Evolutionary conservation across 345 rosid genomes (phyloP).

Genomic region (Psidium guajava): DNA sequence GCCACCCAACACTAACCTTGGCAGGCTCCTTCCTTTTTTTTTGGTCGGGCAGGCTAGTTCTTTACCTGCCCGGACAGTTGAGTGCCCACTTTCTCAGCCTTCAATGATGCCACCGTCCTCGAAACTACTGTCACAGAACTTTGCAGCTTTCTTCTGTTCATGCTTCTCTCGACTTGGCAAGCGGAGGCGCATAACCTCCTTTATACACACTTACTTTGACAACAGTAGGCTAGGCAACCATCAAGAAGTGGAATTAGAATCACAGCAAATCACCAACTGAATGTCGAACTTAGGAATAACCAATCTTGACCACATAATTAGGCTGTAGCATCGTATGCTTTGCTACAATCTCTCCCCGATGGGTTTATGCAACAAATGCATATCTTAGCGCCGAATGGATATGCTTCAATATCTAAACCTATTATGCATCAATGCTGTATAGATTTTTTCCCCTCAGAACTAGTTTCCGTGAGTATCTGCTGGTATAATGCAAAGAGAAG

Average conservation of each 20-base stretch:
- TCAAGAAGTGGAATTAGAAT: not conserved
- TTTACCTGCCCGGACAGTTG: slow-evolving; percentile 19
- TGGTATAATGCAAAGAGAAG: not conserved
- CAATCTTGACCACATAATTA: not conserved
- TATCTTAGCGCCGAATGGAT: not conserved
- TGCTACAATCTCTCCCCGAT: not conserved
- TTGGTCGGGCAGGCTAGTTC: not conserved
- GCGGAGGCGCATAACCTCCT: not conserved
- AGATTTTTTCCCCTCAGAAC: not conserved
- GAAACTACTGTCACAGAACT: not conserved
- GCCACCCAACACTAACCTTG: slow-evolving; percentile 1
- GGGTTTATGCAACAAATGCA: not conserved
- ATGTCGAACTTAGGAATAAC: not conserved
- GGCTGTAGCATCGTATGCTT: not conserved
- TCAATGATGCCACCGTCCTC: slow-evolving; percentile 36
- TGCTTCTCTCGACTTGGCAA: not conserved
- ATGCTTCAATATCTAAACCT: not conserved
- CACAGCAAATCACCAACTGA: not conserved
- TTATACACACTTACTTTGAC: not conserved
- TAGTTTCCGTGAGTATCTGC: not conserved
- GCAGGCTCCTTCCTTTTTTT: slow-evolving; percentile 6
- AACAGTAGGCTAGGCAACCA: not conserved
- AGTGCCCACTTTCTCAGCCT: slow-evolving; percentile 34
- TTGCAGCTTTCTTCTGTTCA: not conserved
- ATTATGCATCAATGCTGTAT: not conserved